A percentile compares a stretch with the other conserved stretches of the same genome.
Evolutionary conservation across 1,284 basidiomycete genomes (phyloP).

Genomic region (Naganishia sp.): DNA sequence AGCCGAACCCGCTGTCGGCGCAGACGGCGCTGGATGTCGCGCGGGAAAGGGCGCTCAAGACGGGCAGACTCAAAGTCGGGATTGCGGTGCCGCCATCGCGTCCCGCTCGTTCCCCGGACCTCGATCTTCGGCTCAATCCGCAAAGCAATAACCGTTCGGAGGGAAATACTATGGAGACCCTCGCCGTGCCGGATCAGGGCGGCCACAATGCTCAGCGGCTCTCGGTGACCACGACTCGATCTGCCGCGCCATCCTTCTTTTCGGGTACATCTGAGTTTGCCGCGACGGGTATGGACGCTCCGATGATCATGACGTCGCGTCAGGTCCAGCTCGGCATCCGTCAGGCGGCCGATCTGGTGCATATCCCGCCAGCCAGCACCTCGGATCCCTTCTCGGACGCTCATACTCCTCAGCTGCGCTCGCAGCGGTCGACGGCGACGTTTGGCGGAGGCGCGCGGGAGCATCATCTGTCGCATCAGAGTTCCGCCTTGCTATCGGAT

Average conservation of each 20-base stretch:
- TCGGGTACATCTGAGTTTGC: constrained; percentile 45
- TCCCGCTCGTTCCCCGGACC: constrained; percentile 51
- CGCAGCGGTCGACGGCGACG: constrained; percentile 20
- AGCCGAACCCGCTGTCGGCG: not conserved
- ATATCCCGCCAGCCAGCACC: constrained; percentile 34
- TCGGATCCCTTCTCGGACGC: constrained; percentile 18
- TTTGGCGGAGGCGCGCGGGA: constrained; percentile 17
- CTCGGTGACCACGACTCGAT: constrained; percentile 40
- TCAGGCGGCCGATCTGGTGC: constrained; percentile 53
- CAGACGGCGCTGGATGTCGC: constrained; percentile 35
- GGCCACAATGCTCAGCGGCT: constrained; percentile 35
- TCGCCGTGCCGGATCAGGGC: constrained; percentile 8
- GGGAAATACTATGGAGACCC: constrained; percentile 24
- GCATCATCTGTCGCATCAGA: constrained; percentile 4
- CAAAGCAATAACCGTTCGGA: constrained; percentile 1
- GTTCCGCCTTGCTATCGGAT: not conserved
- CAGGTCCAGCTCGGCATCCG: constrained; percentile 51
- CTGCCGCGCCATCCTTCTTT: constrained; percentile 49
- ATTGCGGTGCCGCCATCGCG: constrained; percentile 39
- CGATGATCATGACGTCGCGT: constrained; percentile 52
- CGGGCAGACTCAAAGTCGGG: constrained; percentile 18
- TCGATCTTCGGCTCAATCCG: constrained; percentile 49
- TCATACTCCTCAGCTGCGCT: not conserved
- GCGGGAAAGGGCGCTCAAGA: constrained; percentile 47
- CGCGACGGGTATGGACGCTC: constrained; percentile 50